Percentiles rank a stretch among this genome's conserved stretches.
These are phyloP conservation scores for Alternaria angustiovoidea DNA, from an alignment of 2,329 filamentous ascomycete genomes.

Conservation along the genomic window DNA sequence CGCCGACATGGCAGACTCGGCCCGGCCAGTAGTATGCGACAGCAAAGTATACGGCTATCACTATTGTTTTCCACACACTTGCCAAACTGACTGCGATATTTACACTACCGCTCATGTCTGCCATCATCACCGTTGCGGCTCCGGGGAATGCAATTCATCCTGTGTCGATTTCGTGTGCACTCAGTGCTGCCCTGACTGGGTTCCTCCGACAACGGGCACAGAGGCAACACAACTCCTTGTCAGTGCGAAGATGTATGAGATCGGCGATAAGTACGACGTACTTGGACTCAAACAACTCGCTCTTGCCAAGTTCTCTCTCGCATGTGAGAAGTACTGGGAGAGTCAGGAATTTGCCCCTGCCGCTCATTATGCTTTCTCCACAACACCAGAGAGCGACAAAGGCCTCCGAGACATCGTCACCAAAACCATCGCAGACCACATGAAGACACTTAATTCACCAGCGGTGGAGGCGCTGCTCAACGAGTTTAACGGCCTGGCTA, in stretches of 20 bases:
- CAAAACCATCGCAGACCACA: slow-evolving; percentile 33
- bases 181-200: not conserved
- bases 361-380: slow-evolving; percentile 33
- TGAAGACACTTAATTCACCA: slow-evolving; percentile 15
- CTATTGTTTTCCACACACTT: not conserved
- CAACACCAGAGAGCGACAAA: slow-evolving; percentile 37
- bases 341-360: slow-evolving; percentile 31
- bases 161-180: not conserved
- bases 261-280: slow-evolving; percentile 22
- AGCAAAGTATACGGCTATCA: too few species aligned
- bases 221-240: not conserved
- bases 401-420: slow-evolving; percentile 41
- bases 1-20: not conserved
- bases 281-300: not conserved
- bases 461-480: slow-evolving; percentile 14
- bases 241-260: slow-evolving; percentile 22
- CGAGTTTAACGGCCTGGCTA: slow-evolving; percentile 12
- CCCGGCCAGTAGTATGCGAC: too few species aligned
- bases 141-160: not conserved
- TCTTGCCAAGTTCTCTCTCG: not conserved
- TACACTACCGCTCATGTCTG: too few species aligned
- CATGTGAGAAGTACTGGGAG: slow-evolving; percentile 21
- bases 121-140: not conserved
- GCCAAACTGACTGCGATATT: too few species aligned
- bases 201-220: not conserved